Conservation (phyloP, 805 yeast species). For the Saturnispora diversa region DNA sequence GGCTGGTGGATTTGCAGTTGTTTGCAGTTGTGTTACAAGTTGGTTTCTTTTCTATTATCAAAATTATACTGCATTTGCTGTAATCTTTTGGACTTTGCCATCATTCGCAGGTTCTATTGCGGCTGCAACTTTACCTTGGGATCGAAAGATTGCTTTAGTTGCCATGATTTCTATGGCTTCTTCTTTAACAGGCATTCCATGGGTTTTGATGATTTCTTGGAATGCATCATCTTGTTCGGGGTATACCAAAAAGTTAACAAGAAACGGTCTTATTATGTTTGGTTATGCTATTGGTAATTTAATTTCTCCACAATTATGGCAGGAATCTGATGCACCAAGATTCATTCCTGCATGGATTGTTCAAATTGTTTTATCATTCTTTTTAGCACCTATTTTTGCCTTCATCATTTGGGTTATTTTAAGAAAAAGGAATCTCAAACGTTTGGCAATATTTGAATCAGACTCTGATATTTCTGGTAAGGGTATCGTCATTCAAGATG, state of each 20-base stretch:
- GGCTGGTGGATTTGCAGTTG: conserved; percentile 40
- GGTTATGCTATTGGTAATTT: conserved; percentile 43
- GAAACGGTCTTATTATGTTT: conserved; percentile 42
- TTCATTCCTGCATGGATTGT: conserved; percentile 46
- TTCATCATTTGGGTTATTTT: conserved; percentile 39
- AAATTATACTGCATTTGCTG: conserved; percentile 31
- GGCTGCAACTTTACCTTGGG: conserved; percentile 35
- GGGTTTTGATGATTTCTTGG: conserved; percentile 24
- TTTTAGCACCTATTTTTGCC: conserved; percentile 37
- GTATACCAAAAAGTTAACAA: conserved; percentile 42
- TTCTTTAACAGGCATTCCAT: conserved; percentile 28
- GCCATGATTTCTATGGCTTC: conserved; percentile 44
- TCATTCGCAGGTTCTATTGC: conserved; percentile 25
- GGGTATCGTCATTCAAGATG: conserved; percentile 25
- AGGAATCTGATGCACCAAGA: conserved; percentile 40
- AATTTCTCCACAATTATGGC: conserved; percentile 52
- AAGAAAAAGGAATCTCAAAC: conserved; percentile 34
- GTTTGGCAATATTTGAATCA: conserved; percentile 13
- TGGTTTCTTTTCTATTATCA: conserved; percentile 27
- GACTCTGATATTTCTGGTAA: conserved; percentile 19
- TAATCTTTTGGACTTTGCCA: conserved; percentile 26
- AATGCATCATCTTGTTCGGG: conserved; percentile 34
- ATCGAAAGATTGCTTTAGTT: conserved; percentile 36
- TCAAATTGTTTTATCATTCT: conserved; percentile 46
- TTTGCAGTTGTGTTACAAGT: conserved; percentile 35